Conservation (phyloP, 768 basidiomycete genomes). For the Macrolepiota albuminosa region DNA sequence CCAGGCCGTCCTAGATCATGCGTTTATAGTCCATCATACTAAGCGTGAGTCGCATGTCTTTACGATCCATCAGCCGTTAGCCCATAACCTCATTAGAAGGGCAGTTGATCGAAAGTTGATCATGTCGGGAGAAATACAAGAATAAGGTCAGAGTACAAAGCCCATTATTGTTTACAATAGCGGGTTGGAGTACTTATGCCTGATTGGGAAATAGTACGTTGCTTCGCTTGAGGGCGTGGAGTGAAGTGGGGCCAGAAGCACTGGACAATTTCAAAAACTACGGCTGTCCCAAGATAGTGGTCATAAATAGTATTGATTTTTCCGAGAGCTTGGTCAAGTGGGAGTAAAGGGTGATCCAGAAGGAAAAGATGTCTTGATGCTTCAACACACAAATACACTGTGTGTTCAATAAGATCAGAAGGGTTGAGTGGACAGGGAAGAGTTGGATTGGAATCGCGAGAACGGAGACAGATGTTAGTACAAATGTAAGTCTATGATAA, state of each 20-base stretch:
- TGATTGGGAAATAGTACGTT: not conserved
- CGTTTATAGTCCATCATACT: not conserved
- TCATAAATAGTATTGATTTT: not conserved
- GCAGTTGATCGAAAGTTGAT: not conserved
- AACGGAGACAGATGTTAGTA: not conserved
- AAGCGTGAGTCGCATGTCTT: not conserved
- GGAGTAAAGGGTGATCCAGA: slow-evolving; percentile 1
- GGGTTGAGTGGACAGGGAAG: not conserved
- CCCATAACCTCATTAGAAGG: not conserved
- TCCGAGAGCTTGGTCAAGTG: not conserved
- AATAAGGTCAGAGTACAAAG: not conserved
- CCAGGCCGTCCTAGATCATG: not conserved
- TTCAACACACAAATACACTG: not conserved
- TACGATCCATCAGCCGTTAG: not conserved
- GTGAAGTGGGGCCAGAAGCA: not conserved
- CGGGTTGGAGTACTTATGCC: not conserved
- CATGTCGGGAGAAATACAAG: not conserved
- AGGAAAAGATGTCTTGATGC: not conserved
- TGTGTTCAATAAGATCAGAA: not conserved
- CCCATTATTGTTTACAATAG: not conserved
- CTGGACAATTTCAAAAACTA: not conserved
- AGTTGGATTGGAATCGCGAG: not conserved
- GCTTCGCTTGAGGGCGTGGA: not conserved
- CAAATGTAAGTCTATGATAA: too few species aligned
- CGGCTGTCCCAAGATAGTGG: not conserved